Evolutionary conservation across 805 yeast genomes (phyloP), one percentile per base, ranked within the genome.

Genomic region (Cyberlindnera mrakii): DNA sequence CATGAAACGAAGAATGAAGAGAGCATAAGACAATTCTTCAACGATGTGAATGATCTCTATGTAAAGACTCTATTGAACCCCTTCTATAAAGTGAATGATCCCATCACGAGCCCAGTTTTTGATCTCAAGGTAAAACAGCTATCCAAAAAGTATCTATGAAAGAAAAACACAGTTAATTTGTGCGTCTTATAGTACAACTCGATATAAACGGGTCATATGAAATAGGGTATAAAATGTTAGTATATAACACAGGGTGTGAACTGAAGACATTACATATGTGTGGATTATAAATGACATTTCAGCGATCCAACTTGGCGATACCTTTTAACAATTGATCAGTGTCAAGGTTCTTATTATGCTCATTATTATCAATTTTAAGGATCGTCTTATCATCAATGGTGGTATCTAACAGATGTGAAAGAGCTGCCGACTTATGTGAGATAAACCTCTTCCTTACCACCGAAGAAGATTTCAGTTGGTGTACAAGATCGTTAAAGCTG

Each of bases 11-110:
- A 55, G 33, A 70, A 75, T 48, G 96, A 91, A 50, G 89, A 80
- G 51, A 70, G 82, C 11, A 84, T 90, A 15, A 78, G 82, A 50
- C 91, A 84, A 58, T 90, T 93, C 58, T 86, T 90, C 60, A 71
- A 74, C 35, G 98, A 90, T 48, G 74, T 85, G 8, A 86, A 89
- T 63, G 98, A 91, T 53, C 67, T 91, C 39, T 93, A 91, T 54
- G 88, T 86, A 18, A 91, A 90, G 65, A 78, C 89, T 9, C 59
- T 86, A 37, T 68, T 91, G 69, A 85, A 82, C 51, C 98, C 99
- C 1, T 93, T 93, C 59, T 91, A 90, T 59, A 70, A 75, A 37
- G 74, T 79, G 33, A 85, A 86, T 55, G 85, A 82, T 49, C 81
- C 88, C 3, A 85, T 93, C 19, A 70, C 74, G 29, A 80, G 85